Percentiles rank a stretch among this genome's conserved stretches.
These are phyloP conservation scores for Leucoagaricus sp. DNA, from an alignment of 1,284 basidiomycete species.

Conservation along the genomic window DNA sequence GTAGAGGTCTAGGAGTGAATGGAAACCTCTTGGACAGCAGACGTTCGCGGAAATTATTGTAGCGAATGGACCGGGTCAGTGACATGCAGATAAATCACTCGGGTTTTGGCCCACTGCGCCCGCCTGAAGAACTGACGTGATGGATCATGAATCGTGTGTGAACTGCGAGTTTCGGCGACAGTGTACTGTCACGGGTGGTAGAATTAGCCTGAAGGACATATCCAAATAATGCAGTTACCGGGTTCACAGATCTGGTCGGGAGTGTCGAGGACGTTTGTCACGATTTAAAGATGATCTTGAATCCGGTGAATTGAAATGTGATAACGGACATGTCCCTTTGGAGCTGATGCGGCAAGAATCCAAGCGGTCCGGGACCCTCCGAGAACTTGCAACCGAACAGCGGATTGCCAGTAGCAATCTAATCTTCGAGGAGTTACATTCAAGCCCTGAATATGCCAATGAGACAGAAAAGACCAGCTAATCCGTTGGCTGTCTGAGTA, in stretches of 20 bases:
- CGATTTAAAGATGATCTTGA: not conserved
- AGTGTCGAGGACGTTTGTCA: not conserved
- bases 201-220: not conserved
- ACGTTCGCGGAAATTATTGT: not conserved
- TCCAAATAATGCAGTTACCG: not conserved
- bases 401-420: not conserved
- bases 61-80: not conserved
- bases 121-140: constrained; percentile 10
- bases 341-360: not conserved
- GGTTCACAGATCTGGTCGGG: not conserved
- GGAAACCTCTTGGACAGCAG: not conserved
- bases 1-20: too few species aligned
- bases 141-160: constrained; percentile 2
- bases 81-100: not conserved
- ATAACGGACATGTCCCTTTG: not conserved
- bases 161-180: not conserved
- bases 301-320: constrained; percentile 1
- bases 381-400: constrained; percentile 2
- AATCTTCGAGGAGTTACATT: not conserved
- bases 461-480: not conserved
- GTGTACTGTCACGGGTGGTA: not conserved
- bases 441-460: not conserved
- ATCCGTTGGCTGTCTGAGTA: not conserved
- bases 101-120: constrained; percentile 3
- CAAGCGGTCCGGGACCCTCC: constrained; percentile 5